These are phyloP conservation scores for Mycena venus DNA, from an alignment of 768 basidiomycete species.

Conservation along the genomic window DNA sequence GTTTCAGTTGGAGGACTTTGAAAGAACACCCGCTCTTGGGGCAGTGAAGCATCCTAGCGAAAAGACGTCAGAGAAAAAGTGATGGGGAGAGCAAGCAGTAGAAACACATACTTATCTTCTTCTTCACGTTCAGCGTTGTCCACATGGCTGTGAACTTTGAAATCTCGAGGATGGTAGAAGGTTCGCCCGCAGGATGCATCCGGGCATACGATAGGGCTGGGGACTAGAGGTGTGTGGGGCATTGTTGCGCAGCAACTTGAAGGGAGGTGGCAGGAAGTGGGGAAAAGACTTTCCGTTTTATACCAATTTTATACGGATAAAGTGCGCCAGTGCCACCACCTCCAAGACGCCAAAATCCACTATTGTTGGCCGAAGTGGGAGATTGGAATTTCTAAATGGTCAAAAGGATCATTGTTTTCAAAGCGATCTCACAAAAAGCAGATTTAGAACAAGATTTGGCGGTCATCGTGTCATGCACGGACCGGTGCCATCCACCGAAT, in stretches of 20 bases:
- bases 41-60: neutral
- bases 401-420: neutral
- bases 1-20: neutral
- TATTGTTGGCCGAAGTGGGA: neutral
- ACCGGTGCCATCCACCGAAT: neutral
- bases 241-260: neutral
- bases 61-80: neutral
- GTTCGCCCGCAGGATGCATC: neutral
- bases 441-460: neutral
- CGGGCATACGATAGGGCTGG: neutral
- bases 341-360: neutral
- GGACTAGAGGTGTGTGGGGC: neutral
- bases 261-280: neutral
- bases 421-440: neutral
- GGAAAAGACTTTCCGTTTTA: neutral
- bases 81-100: neutral
- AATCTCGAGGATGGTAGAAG: neutral
- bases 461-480: neutral
- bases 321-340: neutral
- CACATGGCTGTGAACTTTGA: neutral
- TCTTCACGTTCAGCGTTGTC: neutral
- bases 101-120: neutral
- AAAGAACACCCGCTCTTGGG: conserved; percentile 6
- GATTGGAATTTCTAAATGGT: neutral
- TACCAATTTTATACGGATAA: neutral